Evolutionary conservation across 306 rosid species (phyloP).

Genomic region (Urtica urens): DNA sequence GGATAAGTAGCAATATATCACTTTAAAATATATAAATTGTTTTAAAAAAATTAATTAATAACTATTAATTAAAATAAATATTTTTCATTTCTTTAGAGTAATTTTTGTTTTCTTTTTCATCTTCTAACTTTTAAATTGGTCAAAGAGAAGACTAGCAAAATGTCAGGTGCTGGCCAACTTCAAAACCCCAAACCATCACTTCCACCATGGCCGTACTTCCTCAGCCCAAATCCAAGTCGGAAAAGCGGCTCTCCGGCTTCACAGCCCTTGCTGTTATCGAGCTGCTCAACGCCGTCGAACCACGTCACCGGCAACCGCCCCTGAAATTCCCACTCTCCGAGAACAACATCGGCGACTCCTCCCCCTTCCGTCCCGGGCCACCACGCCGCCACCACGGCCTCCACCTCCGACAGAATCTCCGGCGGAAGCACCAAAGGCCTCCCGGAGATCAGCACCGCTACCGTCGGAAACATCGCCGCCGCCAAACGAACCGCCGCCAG

Average conservation of each 20-base stretch:
- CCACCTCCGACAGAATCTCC: constrained; percentile 36
- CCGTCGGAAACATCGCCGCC: constrained; percentile 48
- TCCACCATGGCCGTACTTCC: too few species aligned
- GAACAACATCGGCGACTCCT: constrained; percentile 55
- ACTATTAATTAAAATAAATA: too few species aligned
- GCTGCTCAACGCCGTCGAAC: constrained; percentile 40
- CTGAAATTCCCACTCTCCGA: constrained; percentile 48
- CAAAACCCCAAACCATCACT: too few species aligned
- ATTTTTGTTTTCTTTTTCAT: too few species aligned
- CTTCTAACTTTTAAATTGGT: too few species aligned
- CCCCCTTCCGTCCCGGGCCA: constrained; percentile 68
- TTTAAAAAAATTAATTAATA: too few species aligned
- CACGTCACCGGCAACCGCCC: constrained; percentile 60
- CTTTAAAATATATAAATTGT: too few species aligned
- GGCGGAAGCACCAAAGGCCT: constrained; percentile 53
- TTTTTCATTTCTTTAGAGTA: too few species aligned
- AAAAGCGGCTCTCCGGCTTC: constrained; percentile 36
- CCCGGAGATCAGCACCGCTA: constrained; percentile 57
- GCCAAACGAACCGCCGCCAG: constrained; percentile 30
- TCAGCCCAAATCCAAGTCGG: constrained; percentile 46
- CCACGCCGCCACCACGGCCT: constrained; percentile 71
- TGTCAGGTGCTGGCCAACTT: too few species aligned
- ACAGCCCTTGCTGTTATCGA: constrained; percentile 14
- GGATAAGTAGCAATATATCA: too few species aligned
- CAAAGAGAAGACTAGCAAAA: too few species aligned